Evolutionary conservation across 1,284 basidiomycete genomes (phyloP), one percentile per base, ranked within the genome.

Genomic region (Irpex lacteus): DNA sequence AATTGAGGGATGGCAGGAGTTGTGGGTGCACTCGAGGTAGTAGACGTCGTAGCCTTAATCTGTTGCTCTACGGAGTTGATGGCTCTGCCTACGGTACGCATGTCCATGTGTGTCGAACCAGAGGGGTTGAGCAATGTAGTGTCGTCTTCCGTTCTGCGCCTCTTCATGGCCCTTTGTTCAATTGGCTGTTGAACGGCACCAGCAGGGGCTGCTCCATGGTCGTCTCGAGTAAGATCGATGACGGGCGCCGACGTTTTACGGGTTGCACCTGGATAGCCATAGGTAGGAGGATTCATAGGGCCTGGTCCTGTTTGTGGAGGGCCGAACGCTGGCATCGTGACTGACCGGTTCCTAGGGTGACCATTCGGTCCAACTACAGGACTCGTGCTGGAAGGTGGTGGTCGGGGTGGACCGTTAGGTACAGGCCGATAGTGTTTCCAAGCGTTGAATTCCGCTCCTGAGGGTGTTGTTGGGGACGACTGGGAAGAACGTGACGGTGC

Each of bases 171-270:
- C 7, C 63, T 62, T 55, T 67, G 62, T 11, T 9, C 53, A n/a
- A 18, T 7, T 13, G 50, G 13, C 37, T n/a, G 15, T 57, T 13
- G 44, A 13, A 18, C 6, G 15, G 32, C 19, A 15, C 13, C 4
- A 32, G 18, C 50, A 21, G 26, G 26, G 26, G 18, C 50, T 8
- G 2, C 36, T 34, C n/a, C 18, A 62, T 64, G 11, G 5, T 67
- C 65, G 3, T 40, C 34, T 44, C 15, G 40, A 4, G 66, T 70
- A 19, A 71, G 60, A 50, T 71, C 69, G 36, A 69, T 65, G 57
- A 67, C 50, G 4, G 65, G 5, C 40, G 40, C 15, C 40, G 40
- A 44, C 40, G 11, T 11, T 4, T 8, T 44, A 11, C 40, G 40
- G 8, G 40, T 0, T 44, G 15, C 15, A 11, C 40, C 40, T 44